Evolutionary conservation across 2,329 filamentous ascomycete species (phyloP).

Genomic region (Penicillium thymicola): DNA sequence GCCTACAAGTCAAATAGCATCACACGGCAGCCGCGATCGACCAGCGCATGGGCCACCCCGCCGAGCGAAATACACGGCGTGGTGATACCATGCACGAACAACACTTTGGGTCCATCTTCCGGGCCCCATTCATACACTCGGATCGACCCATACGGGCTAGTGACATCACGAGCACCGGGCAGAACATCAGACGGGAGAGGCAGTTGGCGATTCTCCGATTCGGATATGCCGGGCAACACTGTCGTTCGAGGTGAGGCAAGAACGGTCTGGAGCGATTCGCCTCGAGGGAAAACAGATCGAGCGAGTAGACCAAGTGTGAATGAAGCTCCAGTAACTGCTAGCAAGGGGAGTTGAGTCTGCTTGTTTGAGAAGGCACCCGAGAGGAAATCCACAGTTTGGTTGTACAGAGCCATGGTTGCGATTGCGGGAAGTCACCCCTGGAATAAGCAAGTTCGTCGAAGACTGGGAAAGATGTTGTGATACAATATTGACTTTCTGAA

Average conservation of each 20-base stretch:
- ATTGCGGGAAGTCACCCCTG: neutral
- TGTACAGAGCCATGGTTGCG: constrained; percentile 35
- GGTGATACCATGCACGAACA: constrained; percentile 77
- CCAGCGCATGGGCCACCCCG: constrained; percentile 63
- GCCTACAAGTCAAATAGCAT: constrained; percentile 67
- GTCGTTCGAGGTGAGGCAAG: constrained; percentile 38
- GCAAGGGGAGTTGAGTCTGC: constrained; percentile 30
- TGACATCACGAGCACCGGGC: constrained; percentile 60
- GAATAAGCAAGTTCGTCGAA: neutral
- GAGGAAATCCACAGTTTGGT: constrained; percentile 34
- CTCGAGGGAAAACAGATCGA: constrained; percentile 25
- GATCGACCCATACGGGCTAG: constrained; percentile 61
- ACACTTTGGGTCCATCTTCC: constrained; percentile 64
- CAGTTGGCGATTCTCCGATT: constrained; percentile 39
- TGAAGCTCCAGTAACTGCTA: constrained; percentile 36
- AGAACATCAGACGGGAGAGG: constrained; percentile 69
- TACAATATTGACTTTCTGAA: neutral
- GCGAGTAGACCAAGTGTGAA: constrained; percentile 34
- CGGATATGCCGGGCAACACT: constrained; percentile 33
- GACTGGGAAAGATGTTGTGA: too few species aligned
- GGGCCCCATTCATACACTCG: constrained; percentile 80
- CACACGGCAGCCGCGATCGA: constrained; percentile 65
- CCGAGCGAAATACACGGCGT: constrained; percentile 71
- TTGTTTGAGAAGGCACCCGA: constrained; percentile 32
- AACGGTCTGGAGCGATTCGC: constrained; percentile 15